Evolutionary conservation across 208 protist genomes (phyloP), one percentile per base, ranked within the genome.

Genomic region (Naegleria fowleri): DNA sequence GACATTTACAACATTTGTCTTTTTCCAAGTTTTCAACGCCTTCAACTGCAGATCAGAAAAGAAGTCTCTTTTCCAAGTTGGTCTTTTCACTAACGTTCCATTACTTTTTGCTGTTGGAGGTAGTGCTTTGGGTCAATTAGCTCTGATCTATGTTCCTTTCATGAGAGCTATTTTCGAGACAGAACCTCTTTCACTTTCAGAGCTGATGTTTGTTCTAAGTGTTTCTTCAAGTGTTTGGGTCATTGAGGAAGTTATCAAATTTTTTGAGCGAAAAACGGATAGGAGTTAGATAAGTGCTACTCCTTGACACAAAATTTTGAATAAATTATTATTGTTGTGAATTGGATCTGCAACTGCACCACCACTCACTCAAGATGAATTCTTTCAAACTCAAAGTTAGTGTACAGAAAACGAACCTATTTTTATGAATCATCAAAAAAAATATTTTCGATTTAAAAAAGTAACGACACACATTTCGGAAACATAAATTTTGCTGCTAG

Each of bases 21-120:
- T 95, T 29, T 95, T 94, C 90, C 92, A 95, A 91, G 93, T 95
- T 91, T 94, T 95, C 91, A 95, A 95, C 89, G 94, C 94, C 15
- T 79, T 95, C 25, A 92, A 91, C 48, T 95, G 92, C 55, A 91
- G 93, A 5, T 92, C 84, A 15, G 92, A 93, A 86, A 83, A 92
- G n/a, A 93, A 94, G 91, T 91, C 59, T 7, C 48, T 94, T 7
- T 92, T 95, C 39, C 89, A 92, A 86, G 90, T 95, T 59, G 93
- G 93, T 9, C 51, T 94, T 4, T 67, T 67, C n/a, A 38, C 48
- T 7, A 89, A 89, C 25, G 67, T 16, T 25, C 39, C 86, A 39
- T 67, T 89, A 11, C 6, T 41, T 5, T 40, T 52, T 38, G 19
- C 48, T 25, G 86, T 89, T 29, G 86, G 86, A 41, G 86, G 86